Percentiles rank a stretch among this genome's conserved stretches.
These are phyloP conservation scores for Hanseniaspora uvarum DNA, from an alignment of 1,139 yeast species.

Conservation along the genomic window DNA sequence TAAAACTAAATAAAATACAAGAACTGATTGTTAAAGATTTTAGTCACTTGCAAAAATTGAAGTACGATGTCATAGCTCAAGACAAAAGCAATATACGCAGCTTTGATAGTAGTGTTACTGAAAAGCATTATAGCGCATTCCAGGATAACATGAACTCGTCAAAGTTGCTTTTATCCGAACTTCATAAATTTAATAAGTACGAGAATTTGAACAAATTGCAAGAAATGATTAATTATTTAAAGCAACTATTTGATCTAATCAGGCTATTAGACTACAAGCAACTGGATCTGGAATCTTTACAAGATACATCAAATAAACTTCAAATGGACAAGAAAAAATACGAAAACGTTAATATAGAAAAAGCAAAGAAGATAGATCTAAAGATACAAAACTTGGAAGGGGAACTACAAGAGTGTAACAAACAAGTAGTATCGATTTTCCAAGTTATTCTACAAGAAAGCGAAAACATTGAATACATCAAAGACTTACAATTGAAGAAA, in stretches of 20 bases:
- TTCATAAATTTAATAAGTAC: constrained; percentile 62
- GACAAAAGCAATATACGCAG: constrained; percentile 23
- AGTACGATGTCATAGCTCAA: constrained; percentile 55
- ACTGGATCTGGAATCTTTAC: constrained; percentile 76
- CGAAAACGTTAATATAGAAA: constrained; percentile 44
- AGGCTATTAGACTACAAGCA: constrained; percentile 85
- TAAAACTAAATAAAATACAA: constrained; percentile 62
- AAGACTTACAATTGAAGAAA: constrained; percentile 62
- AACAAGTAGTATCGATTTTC: constrained; percentile 62
- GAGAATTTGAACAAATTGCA: constrained; percentile 72
- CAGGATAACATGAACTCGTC: constrained; percentile 44
- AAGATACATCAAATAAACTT: constrained; percentile 66
- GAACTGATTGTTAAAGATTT: constrained; percentile 65
- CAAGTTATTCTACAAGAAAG: constrained; percentile 59
- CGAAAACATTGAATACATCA: constrained; percentile 70
- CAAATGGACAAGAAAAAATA: constrained; percentile 52
- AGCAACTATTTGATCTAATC: constrained; percentile 61
- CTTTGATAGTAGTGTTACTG: constrained; percentile 26
- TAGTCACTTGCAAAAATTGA: constrained; percentile 58
- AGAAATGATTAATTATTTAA: constrained; percentile 79
- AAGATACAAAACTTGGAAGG: constrained; percentile 35
- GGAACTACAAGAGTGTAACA: constrained; percentile 56
- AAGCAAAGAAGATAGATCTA: constrained; percentile 30
- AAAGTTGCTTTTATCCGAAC: constrained; percentile 37
- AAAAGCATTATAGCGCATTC: constrained; percentile 45